These are phyloP conservation scores for Boletellus sp. DNA, from an alignment of 768 basidiomycete species.

Conservation along the genomic window DNA sequence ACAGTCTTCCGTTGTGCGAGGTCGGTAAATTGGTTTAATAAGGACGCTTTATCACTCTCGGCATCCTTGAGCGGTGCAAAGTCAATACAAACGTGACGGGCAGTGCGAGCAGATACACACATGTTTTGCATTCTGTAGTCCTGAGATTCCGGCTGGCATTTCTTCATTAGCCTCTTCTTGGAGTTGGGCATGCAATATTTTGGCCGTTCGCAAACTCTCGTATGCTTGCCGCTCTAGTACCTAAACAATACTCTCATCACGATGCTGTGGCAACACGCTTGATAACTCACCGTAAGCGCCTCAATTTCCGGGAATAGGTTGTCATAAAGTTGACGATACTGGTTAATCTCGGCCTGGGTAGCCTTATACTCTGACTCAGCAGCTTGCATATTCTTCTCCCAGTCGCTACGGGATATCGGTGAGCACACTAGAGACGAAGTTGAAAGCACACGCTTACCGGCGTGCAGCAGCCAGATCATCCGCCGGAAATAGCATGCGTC, in stretches of 20 bases:
- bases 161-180: constrained; percentile 67
- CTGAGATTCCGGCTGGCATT: constrained; percentile 58
- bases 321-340: constrained; percentile 30
- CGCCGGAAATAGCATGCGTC: constrained; percentile 51
- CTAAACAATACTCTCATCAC: constrained; percentile 8
- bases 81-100: neutral
- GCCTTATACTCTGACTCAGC: constrained; percentile 38
- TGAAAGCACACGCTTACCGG: constrained; percentile 34
- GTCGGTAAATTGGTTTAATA: constrained; percentile 48
- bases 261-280: neutral
- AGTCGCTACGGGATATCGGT: constrained; percentile 38
- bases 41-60: constrained; percentile 46
- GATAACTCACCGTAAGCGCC: constrained; percentile 32
- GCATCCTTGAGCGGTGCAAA: constrained; percentile 43
- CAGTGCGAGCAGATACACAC: constrained; percentile 33
- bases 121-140: constrained; percentile 50
- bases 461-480: constrained; percentile 48
- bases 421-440: neutral
- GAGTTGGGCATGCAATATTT: constrained; percentile 36
- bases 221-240: constrained; percentile 17
- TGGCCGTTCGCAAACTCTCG: constrained; percentile 33
- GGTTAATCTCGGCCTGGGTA: constrained; percentile 25
- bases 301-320: constrained; percentile 30
- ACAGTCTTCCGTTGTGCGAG: constrained; percentile 43
- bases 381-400: constrained; percentile 36